Conservation (phyloP, 345 rosid species). For the Aegle marmelos region DNA sequence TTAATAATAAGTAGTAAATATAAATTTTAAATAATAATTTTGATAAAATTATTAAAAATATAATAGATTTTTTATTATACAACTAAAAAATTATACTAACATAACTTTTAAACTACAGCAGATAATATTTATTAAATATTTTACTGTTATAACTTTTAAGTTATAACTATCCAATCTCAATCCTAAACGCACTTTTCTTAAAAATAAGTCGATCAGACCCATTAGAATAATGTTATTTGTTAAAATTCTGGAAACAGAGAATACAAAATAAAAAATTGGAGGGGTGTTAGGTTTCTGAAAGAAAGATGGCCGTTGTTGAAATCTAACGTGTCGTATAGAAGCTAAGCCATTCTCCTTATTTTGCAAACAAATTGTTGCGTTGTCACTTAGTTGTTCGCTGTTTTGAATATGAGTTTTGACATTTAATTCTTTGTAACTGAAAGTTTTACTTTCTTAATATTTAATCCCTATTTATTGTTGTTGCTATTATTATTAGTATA, state of each 20-base stretch:
- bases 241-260: neutral
- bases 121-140: too few species aligned
- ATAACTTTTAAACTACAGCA: too few species aligned
- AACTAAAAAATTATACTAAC: too few species aligned
- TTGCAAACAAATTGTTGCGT: neutral
- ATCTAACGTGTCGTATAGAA: neutral
- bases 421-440: slow-evolving; percentile 1
- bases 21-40: too few species aligned
- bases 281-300: neutral
- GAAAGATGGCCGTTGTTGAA: neutral
- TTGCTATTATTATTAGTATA: too few species aligned
- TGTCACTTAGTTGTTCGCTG: neutral
- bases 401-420: slow-evolving; percentile 5
- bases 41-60: too few species aligned
- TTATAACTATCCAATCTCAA: too few species aligned
- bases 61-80: too few species aligned
- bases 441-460: neutral
- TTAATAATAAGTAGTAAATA: too few species aligned
- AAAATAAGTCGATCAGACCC: neutral
- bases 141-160: too few species aligned
- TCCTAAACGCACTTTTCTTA: too few species aligned
- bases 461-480: neutral
- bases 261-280: neutral
- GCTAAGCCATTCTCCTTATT: neutral
- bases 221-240: neutral